phyloP scores from a whole-genome alignment of 495 filamentous ascomycete species.

The Aspergillus incahuasiensis region DNA sequence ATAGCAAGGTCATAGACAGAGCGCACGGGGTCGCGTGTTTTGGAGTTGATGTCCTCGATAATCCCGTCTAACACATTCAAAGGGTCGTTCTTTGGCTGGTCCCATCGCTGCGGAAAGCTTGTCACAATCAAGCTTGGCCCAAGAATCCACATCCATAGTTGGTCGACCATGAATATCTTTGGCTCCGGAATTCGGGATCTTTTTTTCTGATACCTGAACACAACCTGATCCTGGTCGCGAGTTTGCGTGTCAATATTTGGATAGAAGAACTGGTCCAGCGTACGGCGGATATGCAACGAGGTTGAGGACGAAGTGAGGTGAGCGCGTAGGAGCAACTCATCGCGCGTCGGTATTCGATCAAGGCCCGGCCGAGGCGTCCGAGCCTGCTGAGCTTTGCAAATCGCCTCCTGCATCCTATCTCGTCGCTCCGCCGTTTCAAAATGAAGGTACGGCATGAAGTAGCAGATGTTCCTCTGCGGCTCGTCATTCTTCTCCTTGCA shows the following conservation, averaged over 20 bases:
- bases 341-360: conserved; percentile 36
- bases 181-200: conserved; percentile 41
- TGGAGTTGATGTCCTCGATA: conserved; percentile 65
- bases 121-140: conserved; percentile 63
- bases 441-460: conserved; percentile 67
- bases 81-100: conserved; percentile 63
- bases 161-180: conserved; percentile 73
- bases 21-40: conserved; percentile 57
- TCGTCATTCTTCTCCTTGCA: conserved; percentile 25
- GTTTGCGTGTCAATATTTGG: conserved; percentile 64
- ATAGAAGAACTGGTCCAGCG: conserved; percentile 68
- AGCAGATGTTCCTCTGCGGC: conserved; percentile 46
- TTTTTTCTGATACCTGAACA: conserved; percentile 57
- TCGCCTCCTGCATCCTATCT: conserved; percentile 56
- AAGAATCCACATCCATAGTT: conserved; percentile 68
- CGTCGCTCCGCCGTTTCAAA: conserved; percentile 58
- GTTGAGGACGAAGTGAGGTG: conserved; percentile 51
- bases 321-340: conserved; percentile 61
- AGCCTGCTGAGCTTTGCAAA: conserved; percentile 41
- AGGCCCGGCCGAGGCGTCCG: conserved; percentile 23
- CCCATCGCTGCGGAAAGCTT: conserved; percentile 64
- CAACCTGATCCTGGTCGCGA: conserved; percentile 66
- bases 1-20: conserved; percentile 63
- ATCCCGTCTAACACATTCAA: conserved; percentile 62
- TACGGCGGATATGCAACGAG: conserved; percentile 61